These are phyloP conservation scores for Candida albicans DNA, from an alignment of 1,139 yeast genomes.

Conservation along the genomic window DNA sequence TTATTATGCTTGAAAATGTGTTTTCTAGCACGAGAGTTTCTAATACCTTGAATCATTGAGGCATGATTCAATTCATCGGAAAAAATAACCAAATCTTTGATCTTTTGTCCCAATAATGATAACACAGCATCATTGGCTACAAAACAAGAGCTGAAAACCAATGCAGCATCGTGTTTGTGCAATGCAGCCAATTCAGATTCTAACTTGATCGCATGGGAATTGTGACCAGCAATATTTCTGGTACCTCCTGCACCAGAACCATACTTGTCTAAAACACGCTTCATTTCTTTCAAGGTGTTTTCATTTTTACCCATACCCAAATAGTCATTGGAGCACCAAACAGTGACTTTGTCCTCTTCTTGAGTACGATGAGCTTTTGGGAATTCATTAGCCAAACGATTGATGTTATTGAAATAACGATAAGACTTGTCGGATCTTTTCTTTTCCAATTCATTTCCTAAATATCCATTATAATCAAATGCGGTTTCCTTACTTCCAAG, in stretches of 20 bases:
- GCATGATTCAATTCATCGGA: conserved; percentile 96
- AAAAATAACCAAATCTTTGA: conserved; percentile 86
- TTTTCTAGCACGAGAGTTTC: conserved; percentile 84
- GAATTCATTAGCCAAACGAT: conserved; percentile 89
- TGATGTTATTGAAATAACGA: conserved; percentile 94
- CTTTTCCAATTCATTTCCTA: conserved; percentile 60
- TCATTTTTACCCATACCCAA: conserved; percentile 89
- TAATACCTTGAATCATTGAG: conserved; percentile 94
- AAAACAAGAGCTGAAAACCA: conserved; percentile 92
- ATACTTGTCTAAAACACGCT: conserved; percentile 75
- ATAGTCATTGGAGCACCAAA: conserved; percentile 98
- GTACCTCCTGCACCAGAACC: conserved; percentile 99
- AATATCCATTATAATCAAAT: conserved; percentile 67
- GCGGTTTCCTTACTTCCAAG: conserved; percentile 41
- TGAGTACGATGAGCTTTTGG: conserved; percentile 84
- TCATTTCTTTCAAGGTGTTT: conserved; percentile 74
- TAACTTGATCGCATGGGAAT: conserved; percentile 77
- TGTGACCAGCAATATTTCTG: conserved; percentile 97
- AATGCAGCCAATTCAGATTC: conserved; percentile 86
- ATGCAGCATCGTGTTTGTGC: conserved; percentile 93
- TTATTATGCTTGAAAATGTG: conserved; percentile 92
- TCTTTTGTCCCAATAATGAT: conserved; percentile 84
- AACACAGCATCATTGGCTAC: conserved; percentile 98
- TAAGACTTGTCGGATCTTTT: conserved; percentile 89
- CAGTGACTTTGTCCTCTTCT: conserved; percentile 85